A percentile compares a stretch with the other conserved stretches of the same genome.
These are phyloP conservation scores for Aphanoascus verrucosus DNA, from an alignment of 2,329 filamentous ascomycete genomes.

Conservation along the genomic window DNA sequence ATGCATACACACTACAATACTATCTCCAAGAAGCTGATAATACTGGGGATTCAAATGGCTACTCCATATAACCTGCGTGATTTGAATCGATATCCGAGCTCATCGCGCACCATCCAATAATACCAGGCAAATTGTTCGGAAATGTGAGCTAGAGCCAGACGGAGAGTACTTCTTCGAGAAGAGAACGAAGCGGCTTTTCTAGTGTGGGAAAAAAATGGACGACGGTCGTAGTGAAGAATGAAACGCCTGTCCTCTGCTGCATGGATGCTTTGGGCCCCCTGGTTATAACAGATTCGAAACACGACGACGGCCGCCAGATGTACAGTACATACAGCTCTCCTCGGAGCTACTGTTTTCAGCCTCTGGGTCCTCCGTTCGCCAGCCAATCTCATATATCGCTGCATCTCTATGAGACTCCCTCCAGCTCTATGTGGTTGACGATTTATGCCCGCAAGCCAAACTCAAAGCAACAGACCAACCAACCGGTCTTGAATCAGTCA, in stretches of 20 bases:
- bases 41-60: neutral
- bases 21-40: neutral
- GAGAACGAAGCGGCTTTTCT: no score
- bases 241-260: neutral
- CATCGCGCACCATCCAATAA: no score
- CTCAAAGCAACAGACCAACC: neutral
- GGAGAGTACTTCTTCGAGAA: no score
- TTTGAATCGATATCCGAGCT: no score
- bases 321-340: neutral
- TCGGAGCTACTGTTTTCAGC: neutral
- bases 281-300: neutral
- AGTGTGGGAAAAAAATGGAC: no score
- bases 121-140: no score
- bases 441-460: neutral
- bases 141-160: no score
- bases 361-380: neutral
- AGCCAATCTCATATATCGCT: no score
- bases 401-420: neutral
- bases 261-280: neutral
- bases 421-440: neutral
- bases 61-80: no score
- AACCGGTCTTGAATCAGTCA: neutral
- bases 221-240: neutral
- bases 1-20: no score
- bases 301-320: neutral